phyloP scores from a whole-genome alignment of 371 early-diverging fungal species.

The Zychaea mexicana region DNA sequence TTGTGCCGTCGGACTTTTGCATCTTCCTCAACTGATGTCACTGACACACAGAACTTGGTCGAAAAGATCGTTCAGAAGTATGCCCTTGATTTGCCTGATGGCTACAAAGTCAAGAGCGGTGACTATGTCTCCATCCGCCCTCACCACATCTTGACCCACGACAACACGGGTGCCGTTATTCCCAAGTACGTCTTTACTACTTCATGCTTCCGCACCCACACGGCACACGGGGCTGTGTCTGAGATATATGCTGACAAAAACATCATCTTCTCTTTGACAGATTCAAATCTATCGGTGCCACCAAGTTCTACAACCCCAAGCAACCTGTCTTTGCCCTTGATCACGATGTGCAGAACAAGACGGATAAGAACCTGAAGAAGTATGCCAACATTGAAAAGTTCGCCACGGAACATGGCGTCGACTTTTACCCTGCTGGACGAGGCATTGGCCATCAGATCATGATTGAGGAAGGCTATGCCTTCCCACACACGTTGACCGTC shows the following conservation, averaged over 20 bases:
- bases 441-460: constrained; percentile 98
- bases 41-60: constrained; percentile 78
- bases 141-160: constrained; percentile 92
- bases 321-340: constrained; percentile 95
- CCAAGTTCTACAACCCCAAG: constrained; percentile 71
- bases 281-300: constrained; percentile 89
- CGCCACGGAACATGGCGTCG: constrained; percentile 81
- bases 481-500: constrained; percentile 90
- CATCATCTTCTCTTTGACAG: constrained; percentile 33
- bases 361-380: constrained; percentile 85
- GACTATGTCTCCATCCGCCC: constrained; percentile 94
- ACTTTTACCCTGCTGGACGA: constrained; percentile 94
- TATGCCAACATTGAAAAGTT: constrained; percentile 84
- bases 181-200: constrained; percentile 63
- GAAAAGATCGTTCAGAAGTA: constrained; percentile 94
- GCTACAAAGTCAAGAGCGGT: constrained; percentile 76
- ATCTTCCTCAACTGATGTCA: constrained; percentile 24
- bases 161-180: constrained; percentile 95
- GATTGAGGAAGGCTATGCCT: constrained; percentile 95
- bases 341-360: constrained; percentile 95
- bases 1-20: constrained; percentile 19
- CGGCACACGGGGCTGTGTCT: too few relatives aligned
- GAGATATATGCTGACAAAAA: neutral
- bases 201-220: neutral
- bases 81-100: constrained; percentile 71